Conservation (phyloP, 768 basidiomycete genomes). For the Podaxis sp. region DNA sequence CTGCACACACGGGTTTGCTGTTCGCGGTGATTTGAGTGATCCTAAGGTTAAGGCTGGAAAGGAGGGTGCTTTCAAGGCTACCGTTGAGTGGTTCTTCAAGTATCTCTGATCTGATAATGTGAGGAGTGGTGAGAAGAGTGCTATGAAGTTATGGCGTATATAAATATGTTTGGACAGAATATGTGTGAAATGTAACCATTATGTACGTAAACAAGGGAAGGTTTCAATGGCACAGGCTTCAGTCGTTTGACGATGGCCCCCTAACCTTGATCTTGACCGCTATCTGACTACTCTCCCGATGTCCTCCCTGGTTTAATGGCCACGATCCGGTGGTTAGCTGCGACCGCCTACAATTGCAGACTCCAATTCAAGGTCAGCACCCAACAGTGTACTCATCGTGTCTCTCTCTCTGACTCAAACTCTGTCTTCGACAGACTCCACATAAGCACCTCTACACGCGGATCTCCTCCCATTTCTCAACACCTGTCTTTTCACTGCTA, state of each 20-base stretch:
- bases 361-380: not conserved
- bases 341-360: not conserved
- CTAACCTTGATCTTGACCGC: not conserved
- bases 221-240: not conserved
- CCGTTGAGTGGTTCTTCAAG: conserved; percentile 54
- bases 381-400: too few species aligned
- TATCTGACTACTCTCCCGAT: not conserved
- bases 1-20: conserved; percentile 55
- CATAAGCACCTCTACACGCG: too few species aligned
- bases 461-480: not conserved
- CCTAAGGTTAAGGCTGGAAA: conserved; percentile 59
- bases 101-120: conserved; percentile 22
- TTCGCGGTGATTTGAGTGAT: conserved; percentile 46
- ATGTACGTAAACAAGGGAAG: not conserved
- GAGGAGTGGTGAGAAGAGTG: not conserved
- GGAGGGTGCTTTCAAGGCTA: conserved; percentile 60
- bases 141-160: not conserved
- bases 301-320: not conserved
- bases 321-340: too few species aligned
- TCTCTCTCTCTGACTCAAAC: too few species aligned
- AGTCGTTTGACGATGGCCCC: not conserved
- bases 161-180: not conserved
- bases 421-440: too few species aligned
- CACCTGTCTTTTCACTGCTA: not conserved
- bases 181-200: not conserved